Percentiles rank a stretch among this genome's conserved stretches.
Conservation (phyloP, 495 filamentous ascomycete species). For the Daldinia decipiens region DNA sequence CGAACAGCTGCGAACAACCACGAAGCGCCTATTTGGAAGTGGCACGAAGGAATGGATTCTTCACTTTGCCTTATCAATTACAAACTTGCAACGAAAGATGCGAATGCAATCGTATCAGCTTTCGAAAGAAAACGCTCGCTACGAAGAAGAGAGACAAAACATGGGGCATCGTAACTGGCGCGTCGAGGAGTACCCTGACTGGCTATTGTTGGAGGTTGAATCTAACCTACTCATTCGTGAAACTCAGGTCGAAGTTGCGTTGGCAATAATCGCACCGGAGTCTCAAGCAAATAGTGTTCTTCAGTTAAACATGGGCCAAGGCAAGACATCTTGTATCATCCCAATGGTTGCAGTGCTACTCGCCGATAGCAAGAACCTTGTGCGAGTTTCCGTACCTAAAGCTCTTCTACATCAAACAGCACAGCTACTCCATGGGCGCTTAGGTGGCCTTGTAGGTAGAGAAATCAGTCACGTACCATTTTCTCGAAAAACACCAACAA, state of each 20-base stretch:
- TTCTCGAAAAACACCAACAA: slow-evolving; percentile 56
- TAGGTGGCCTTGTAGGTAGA: slow-evolving; percentile 61
- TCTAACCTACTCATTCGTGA: slow-evolving; percentile 61
- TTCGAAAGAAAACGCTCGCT: slow-evolving; percentile 24
- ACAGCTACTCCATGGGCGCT: slow-evolving; percentile 57
- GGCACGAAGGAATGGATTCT: slow-evolving; percentile 58
- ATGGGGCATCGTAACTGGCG: slow-evolving; percentile 64
- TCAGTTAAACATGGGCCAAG: slow-evolving; percentile 65
- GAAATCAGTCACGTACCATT: slow-evolving; percentile 61
- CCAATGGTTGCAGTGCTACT: slow-evolving; percentile 63
- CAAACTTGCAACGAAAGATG: slow-evolving; percentile 56
- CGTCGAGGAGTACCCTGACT: slow-evolving; percentile 59
- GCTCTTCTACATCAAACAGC: slow-evolving; percentile 62
- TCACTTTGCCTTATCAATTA: slow-evolving; percentile 54
- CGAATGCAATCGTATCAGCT: slow-evolving; percentile 47
- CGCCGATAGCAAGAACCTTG: slow-evolving; percentile 57
- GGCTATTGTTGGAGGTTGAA: slow-evolving; percentile 68
- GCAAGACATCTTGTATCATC: slow-evolving; percentile 64
- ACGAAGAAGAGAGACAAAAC: slow-evolving; percentile 55
- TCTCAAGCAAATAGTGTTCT: slow-evolving; percentile 61
- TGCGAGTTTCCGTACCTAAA: slow-evolving; percentile 62
- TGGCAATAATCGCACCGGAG: slow-evolving; percentile 58
- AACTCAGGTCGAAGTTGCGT: slow-evolving; percentile 63
- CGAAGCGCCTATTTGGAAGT: slow-evolving; percentile 46
- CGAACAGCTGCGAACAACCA: slow-evolving; percentile 60